Percentiles rank a stretch among this genome's conserved stretches.
These are phyloP conservation scores for Vachellia pachyceras DNA, from an alignment of 306 rosid species.

Conservation along the genomic window DNA sequence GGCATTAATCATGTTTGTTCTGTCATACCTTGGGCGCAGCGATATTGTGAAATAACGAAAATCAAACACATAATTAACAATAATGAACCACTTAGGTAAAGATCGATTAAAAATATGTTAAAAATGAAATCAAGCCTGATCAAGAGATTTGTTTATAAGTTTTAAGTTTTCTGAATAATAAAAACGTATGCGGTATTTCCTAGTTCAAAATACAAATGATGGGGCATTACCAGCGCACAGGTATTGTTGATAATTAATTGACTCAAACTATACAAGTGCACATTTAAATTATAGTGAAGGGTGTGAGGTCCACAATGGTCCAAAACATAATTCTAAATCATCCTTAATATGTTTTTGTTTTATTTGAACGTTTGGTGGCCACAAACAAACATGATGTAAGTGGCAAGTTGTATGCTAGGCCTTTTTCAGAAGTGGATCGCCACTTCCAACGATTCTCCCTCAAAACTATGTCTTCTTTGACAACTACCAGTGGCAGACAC, in stretches of 20 bases:
- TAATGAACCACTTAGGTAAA: not conserved
- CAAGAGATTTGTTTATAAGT: not conserved
- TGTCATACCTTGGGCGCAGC: not conserved
- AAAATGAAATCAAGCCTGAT: not conserved
- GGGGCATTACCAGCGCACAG: not conserved
- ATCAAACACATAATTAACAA: not conserved
- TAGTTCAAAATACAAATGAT: not conserved
- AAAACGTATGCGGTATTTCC: not conserved
- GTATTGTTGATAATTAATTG: not conserved
- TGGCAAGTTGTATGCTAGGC: constrained; percentile 28
- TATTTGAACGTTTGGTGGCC: constrained; percentile 29
- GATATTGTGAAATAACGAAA: not conserved
- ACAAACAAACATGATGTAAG: not conserved
- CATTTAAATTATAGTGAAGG: not conserved
- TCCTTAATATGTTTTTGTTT: not conserved
- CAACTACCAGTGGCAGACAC: constrained; percentile 41
- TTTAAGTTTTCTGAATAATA: not conserved
- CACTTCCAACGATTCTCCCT: constrained; percentile 12
- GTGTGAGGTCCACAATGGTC: not conserved
- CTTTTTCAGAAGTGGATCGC: constrained; percentile 35
- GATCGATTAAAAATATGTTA: not conserved
- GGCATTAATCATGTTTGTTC: not conserved
- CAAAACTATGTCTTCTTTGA: constrained; percentile 15
- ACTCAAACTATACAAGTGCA: not conserved
- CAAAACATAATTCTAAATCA: not conserved